Percentiles rank a stretch among this genome's conserved stretches.
Conservation (phyloP, 129 eudicot genomes). For the Centrapalus pauciflorus region DNA sequence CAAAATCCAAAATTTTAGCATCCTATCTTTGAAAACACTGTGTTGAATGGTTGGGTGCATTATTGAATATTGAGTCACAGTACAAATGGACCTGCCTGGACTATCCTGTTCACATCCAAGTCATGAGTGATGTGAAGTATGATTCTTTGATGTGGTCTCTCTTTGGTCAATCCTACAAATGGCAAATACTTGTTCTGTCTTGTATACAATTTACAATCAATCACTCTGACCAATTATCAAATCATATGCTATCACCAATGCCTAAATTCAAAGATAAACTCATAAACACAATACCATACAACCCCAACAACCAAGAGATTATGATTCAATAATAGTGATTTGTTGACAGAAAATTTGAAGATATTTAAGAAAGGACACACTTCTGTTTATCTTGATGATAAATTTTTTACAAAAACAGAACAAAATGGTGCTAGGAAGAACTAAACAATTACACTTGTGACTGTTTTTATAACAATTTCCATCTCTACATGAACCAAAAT, state of each 20-base stretch:
- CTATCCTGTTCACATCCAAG: constrained; percentile 14
- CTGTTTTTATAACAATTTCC: not conserved
- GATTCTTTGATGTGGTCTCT: constrained; percentile 17
- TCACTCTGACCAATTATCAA: constrained; percentile 11
- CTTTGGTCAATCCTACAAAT: constrained; percentile 16
- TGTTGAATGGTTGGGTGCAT: not conserved
- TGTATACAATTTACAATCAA: constrained; percentile 22
- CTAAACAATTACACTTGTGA: constrained; percentile 5
- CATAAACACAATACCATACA: not conserved
- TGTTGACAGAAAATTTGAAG: constrained; percentile 5
- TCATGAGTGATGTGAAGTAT: constrained; percentile 28
- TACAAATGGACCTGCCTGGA: constrained; percentile 3
- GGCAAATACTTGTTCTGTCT: constrained; percentile 14
- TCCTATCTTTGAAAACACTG: too few species aligned
- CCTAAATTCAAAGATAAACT: not conserved
- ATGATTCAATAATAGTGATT: too few species aligned
- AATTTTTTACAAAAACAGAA: constrained; percentile 6
- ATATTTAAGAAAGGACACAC: constrained; percentile 11
- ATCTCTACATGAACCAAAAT: not conserved
- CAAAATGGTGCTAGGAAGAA: not conserved
- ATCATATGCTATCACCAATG: constrained; percentile 17
- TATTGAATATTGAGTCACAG: constrained; percentile 8
- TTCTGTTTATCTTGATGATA: too few species aligned
- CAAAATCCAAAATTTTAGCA: too few species aligned
- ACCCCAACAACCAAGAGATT: not conserved